Evolutionary conservation across 495 filamentous ascomycete genomes (phyloP), one percentile per base, ranked within the genome.

Genomic region (Penicillium silybi): DNA sequence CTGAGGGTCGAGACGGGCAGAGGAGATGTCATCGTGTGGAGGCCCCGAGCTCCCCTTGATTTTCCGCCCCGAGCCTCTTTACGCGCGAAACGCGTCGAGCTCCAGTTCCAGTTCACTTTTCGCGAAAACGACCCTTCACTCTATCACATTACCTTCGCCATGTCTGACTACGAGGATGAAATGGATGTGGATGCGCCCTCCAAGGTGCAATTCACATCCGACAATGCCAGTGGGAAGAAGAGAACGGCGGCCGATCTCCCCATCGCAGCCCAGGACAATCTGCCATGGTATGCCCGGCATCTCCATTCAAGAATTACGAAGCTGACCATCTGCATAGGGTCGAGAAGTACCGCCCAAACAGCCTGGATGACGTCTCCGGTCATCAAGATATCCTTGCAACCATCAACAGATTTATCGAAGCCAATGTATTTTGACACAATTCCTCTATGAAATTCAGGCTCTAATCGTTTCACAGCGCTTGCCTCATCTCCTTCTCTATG

Each of bases 331-430:
- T 34, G 6, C 1, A 5, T 48, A 97, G 92, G 92, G 90, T 99
- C n/a, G 93, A 99, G 64, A 99, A 99, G 69, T 99, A 97, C 68
- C 83, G 93, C 41, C 93, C 93, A 15, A 83, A 85, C 50, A 87
- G 88, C 3, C 79, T 99, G 18, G 80, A 84, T 42, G 93, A 99
- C 71, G 93, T 99, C 44, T 92, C 89, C 4, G 93, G 93, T n/a
- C 93, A 99, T 65, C 87, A 97, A 65, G 93, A 97, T 70, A 97
- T 98, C 61, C 80, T 98, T 41, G 84, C 90, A 1, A 98, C 93
- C 6, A 95, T 98, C 74, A 96, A 96, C 74, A 89, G 88, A 64
- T 99, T 99, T 59, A 84, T 99, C 62, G 90, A 96, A 58, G 76
- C 86, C 29, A 96, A 97, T 74, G 85, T 87, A 69, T 17, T 71